Evolutionary conservation across 495 filamentous ascomycete genomes (phyloP), one percentile per base, ranked within the genome.

Genomic region (Wilcoxina mikolae): DNA sequence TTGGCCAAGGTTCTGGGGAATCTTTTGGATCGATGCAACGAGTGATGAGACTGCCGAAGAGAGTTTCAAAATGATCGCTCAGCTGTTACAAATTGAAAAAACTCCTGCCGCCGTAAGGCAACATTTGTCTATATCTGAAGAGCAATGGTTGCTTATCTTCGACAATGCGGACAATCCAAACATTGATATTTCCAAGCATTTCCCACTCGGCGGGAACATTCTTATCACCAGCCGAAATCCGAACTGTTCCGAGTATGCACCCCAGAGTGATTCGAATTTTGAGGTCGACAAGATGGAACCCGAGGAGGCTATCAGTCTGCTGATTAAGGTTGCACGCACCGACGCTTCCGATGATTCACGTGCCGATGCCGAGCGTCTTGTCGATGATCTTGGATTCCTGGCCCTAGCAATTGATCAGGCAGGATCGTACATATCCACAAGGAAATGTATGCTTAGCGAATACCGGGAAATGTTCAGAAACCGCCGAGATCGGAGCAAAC

Each of bases 191-290:
- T 26, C 51, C 0, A 50, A 51, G 2, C 58, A 62, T 35, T 65
- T 72, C 41, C 70, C 70, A 3, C 33, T 53, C 17, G 68, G 65
- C 9, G 70, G 66, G 5, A 44, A 59, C 39, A 62, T 72, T 35
- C 39, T 71, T n/a, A 43, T 72, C 1, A 71, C 69, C 0, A 70
- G 65, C n/a, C 55, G 69, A 48, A 67, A 68, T 49, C 67, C 66
- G 0, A 44, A 60, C 12, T 49, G 51, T 26, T 55, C 46, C 23
- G 27, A 57, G 10, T 54, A 65, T 58, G 60, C 58, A 9, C 68
- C 52, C 23, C 7, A 38, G n/a, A 38, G 31, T 7, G 58, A 57
- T 50, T 61, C 56, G 2, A 57, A 46, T 9, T 56, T 54, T 7
- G 56, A 65, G 35, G 60, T 69, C 23, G 49, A 64, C 9, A 54